A percentile compares a stretch with the other conserved stretches of the same genome.
Evolutionary conservation across 169 alveolate genomes (phyloP).

Genomic region (Plasmodium reichenowi): DNA sequence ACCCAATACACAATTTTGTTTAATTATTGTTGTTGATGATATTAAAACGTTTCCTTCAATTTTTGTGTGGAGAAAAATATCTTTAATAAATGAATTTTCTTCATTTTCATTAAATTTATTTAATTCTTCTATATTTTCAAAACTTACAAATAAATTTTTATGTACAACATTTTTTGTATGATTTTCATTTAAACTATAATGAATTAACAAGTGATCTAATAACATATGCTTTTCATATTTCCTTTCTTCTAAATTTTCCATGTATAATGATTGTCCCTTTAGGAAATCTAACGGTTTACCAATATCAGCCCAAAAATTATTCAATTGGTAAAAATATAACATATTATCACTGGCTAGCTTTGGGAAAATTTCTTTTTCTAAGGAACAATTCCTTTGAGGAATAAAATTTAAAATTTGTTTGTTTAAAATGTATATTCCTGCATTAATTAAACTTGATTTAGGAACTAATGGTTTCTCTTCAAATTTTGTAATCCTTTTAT

Average conservation of each 20-base stretch:
- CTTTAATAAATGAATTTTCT: slow-evolving; percentile 16
- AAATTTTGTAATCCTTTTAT: slow-evolving; percentile 89
- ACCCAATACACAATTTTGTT: slow-evolving; percentile 91
- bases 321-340: slow-evolving; percentile 84
- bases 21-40: slow-evolving; percentile 87
- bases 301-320: slow-evolving; percentile 90
- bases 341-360: slow-evolving; percentile 89
- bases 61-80: slow-evolving; percentile 17
- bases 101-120: slow-evolving; percentile 16
- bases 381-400: slow-evolving; percentile 91
- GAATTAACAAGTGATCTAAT: slow-evolving; percentile 23
- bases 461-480: slow-evolving; percentile 95
- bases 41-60: slow-evolving; percentile 83
- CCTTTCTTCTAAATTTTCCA: slow-evolving; percentile 46
- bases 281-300: slow-evolving; percentile 84
- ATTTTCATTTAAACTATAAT: slow-evolving; percentile 17
- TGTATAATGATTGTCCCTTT: slow-evolving; percentile 79
- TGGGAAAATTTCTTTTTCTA: slow-evolving; percentile 97
- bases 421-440: slow-evolving; percentile 93
- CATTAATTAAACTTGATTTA: slow-evolving; percentile 73
- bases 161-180: slow-evolving; percentile 11
- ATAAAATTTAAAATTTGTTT: slow-evolving; percentile 91
- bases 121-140: slow-evolving; percentile 72
- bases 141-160: slow-evolving; percentile 47
- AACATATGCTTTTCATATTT: not conserved